Percentiles rank a stretch among this genome's conserved stretches.
phyloP scores from a whole-genome alignment of 768 basidiomycete species.

The Holtermanniella nyarrowii region DNA sequence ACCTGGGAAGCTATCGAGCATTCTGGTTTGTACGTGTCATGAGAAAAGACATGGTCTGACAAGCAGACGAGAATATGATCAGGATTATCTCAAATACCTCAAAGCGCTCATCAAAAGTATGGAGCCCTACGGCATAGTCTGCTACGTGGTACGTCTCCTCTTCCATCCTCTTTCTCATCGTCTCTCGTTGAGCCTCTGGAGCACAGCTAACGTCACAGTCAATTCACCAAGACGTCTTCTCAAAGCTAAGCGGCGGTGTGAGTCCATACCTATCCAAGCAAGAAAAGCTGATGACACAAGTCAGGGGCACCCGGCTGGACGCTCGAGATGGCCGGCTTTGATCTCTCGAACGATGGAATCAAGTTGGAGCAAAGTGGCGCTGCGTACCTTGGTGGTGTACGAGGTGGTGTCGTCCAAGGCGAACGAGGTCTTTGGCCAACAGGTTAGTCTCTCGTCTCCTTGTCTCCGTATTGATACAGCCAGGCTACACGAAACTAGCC shows the following conservation, averaged over 20 bases:
- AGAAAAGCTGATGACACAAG: constrained; percentile 1
- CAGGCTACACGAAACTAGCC: constrained; percentile 78
- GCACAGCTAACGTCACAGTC: constrained; percentile 7
- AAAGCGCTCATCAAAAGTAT: constrained; percentile 46
- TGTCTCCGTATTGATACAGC: not conserved
- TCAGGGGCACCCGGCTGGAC: constrained; percentile 98
- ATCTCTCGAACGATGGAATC: constrained; percentile 48
- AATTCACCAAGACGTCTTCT: constrained; percentile 94
- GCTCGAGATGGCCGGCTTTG: constrained; percentile 72
- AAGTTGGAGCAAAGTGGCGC: constrained; percentile 71
- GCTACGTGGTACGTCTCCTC: constrained; percentile 34
- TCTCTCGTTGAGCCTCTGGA: constrained; percentile 37
- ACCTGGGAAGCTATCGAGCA: constrained; percentile 98
- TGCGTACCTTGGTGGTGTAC: constrained; percentile 76
- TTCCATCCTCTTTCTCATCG: constrained; percentile 61
- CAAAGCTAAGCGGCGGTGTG: constrained; percentile 74
- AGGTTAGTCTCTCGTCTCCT: constrained; percentile 35
- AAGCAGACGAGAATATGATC: constrained; percentile 69
- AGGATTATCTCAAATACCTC: constrained; percentile 70
- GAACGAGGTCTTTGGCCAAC: constrained; percentile 86
- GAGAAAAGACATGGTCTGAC: not conserved
- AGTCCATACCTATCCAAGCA: constrained; percentile 1
- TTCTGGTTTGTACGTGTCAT: constrained; percentile 64
- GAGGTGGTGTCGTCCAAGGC: constrained; percentile 53
- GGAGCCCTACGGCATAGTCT: constrained; percentile 27